Evolutionary conservation across 805 yeast genomes (phyloP).

Genomic region (Ogataea henricii): DNA sequence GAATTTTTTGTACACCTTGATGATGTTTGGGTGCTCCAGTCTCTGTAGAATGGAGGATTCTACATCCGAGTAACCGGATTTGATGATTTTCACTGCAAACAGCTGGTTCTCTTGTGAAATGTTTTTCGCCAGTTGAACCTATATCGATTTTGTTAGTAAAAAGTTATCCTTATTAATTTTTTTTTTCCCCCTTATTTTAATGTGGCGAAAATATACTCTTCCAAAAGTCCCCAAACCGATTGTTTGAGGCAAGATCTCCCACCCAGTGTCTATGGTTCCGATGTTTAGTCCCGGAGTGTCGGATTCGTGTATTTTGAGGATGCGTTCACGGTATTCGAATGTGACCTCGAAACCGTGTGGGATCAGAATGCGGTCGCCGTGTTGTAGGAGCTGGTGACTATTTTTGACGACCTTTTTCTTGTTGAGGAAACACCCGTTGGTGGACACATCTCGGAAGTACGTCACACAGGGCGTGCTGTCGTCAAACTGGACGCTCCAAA

Average conservation of each 20-base stretch:
- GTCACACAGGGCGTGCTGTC: slow-evolving; percentile 45
- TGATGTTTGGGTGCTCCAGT: slow-evolving; percentile 87
- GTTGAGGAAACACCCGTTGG: slow-evolving; percentile 53
- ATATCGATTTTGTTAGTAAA: slow-evolving; percentile 6
- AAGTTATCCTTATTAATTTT: too few relatives aligned
- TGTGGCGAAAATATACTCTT: slow-evolving; percentile 36
- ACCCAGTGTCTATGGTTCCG: slow-evolving; percentile 32
- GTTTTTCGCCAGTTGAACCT: slow-evolving; percentile 38
- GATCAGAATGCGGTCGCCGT: slow-evolving; percentile 43
- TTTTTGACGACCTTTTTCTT: slow-evolving; percentile 31
- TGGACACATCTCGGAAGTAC: slow-evolving; percentile 51
- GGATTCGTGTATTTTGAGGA: slow-evolving; percentile 4
- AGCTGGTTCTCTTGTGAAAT: slow-evolving; percentile 25
- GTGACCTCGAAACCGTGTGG: slow-evolving; percentile 30
- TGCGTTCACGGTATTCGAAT: slow-evolving; percentile 17
- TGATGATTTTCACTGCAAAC: slow-evolving; percentile 52
- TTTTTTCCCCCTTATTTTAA: neutral
- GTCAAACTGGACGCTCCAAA: slow-evolving; percentile 46
- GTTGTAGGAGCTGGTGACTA: slow-evolving; percentile 34
- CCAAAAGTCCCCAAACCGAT: slow-evolving; percentile 65
- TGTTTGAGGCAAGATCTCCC: slow-evolving; percentile 45
- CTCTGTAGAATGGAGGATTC: slow-evolving; percentile 59
- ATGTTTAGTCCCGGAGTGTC: slow-evolving; percentile 11
- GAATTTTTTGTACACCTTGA: slow-evolving; percentile 67
- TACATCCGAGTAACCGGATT: slow-evolving; percentile 30